phyloP scores from a whole-genome alignment of 1,139 yeast genomes.

The Sugiyamaella paludigena region DNA sequence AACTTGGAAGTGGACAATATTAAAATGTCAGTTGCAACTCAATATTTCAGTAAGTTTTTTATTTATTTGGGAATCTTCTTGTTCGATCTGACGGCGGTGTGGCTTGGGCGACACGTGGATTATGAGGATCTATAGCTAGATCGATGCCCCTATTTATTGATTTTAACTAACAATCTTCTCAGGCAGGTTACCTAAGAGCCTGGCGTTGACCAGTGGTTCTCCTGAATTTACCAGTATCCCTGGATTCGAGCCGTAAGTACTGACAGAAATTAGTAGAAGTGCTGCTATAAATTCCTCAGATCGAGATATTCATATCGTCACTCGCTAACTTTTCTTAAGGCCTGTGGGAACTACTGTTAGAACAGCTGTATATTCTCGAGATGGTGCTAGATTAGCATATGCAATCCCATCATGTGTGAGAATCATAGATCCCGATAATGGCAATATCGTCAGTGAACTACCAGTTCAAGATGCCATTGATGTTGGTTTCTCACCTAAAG shows the following conservation, averaged over 20 bases:
- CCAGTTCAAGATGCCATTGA: slow-evolving; percentile 69
- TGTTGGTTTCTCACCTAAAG: slow-evolving; percentile 81
- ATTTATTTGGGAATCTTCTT: not conserved
- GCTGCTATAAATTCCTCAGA: no score
- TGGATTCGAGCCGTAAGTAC: slow-evolving; percentile 27
- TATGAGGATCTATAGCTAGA: no score
- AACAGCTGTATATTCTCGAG: slow-evolving; percentile 45
- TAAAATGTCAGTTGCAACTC: slow-evolving; percentile 23
- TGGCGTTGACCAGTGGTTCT: slow-evolving; percentile 57
- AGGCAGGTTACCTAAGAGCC: slow-evolving; percentile 64
- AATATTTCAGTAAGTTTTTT: slow-evolving; percentile 24
- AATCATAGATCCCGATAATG: slow-evolving; percentile 57
- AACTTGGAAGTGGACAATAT: not conserved
- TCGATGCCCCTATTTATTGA: no score
- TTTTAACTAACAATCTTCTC: slow-evolving; percentile 7
- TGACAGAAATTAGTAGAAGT: no score
- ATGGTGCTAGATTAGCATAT: slow-evolving; percentile 49
- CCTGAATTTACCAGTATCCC: slow-evolving; percentile 39
- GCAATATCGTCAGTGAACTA: slow-evolving; percentile 45
- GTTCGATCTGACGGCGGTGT: no score
- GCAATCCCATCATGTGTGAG: slow-evolving; percentile 49
- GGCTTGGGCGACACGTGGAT: no score
- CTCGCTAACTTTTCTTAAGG: slow-evolving; percentile 35
- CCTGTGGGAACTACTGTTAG: slow-evolving; percentile 33
- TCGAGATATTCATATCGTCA: no score